Conservation (phyloP, 1,284 basidiomycete genomes). For the Fomitopsis pinicola region DNA sequence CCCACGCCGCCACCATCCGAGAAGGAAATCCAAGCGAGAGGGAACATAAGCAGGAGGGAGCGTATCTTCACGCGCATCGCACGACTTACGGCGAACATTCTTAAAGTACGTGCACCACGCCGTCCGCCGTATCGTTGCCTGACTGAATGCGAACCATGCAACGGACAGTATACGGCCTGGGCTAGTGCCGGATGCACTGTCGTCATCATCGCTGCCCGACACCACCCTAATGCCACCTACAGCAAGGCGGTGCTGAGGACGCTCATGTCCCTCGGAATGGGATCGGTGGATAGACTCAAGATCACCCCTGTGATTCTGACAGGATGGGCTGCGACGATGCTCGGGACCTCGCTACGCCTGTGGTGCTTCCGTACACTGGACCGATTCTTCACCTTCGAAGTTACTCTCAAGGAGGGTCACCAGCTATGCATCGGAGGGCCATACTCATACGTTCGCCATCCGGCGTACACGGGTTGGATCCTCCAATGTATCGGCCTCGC, state of each 20-base stretch:
- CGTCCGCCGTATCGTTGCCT: background rate
- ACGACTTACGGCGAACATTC: background rate
- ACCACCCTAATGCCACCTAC: background rate
- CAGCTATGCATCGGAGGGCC: constrained; percentile 47
- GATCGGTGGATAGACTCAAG: constrained; percentile 15
- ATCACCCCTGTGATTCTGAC: constrained; percentile 42
- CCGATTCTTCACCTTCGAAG: constrained; percentile 54
- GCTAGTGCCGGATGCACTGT: background rate
- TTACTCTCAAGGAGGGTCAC: constrained; percentile 49
- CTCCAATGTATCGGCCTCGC: background rate
- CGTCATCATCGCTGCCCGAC: background rate
- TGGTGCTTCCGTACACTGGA: constrained; percentile 38
- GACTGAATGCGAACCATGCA: background rate
- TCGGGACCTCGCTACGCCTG: constrained; percentile 37
- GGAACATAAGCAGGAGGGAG: background rate
- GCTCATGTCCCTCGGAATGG: background rate
- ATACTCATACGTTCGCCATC: constrained; percentile 43
- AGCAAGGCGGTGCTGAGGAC: background rate
- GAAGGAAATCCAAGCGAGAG: background rate
- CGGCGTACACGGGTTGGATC: constrained; percentile 21
- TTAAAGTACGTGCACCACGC: background rate
- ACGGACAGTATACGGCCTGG: background rate
- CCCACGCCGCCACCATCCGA: background rate
- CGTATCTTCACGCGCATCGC: background rate
- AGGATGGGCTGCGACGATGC: constrained; percentile 40